Evolutionary conservation across 352 stramenopile genomes (phyloP).

Genomic region (Phytophthora colocasiae): DNA sequence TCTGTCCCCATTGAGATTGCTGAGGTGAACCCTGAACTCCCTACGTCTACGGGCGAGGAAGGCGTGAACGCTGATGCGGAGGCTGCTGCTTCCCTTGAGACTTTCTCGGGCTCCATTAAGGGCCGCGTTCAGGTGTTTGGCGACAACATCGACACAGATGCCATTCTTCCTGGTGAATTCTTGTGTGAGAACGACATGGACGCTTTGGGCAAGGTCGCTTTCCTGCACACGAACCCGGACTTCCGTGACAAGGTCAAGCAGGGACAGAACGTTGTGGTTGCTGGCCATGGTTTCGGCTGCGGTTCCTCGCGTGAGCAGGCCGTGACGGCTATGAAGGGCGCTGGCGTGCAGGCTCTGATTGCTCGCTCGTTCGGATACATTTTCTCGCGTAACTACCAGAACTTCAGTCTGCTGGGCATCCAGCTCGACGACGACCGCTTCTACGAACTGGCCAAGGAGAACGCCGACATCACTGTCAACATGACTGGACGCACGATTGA

Average conservation of each 20-base stretch:
- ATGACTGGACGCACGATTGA: constrained; percentile 86
- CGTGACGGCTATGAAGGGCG: constrained; percentile 83
- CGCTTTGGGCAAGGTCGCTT: constrained; percentile 83
- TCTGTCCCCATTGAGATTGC: constrained; percentile 47
- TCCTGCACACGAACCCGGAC: constrained; percentile 87
- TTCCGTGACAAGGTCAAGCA: constrained; percentile 82
- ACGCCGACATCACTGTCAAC: constrained; percentile 81
- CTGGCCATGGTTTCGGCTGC: constrained; percentile 83
- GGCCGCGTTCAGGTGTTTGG: constrained; percentile 83
- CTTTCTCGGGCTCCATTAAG: constrained; percentile 61
- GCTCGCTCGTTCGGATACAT: constrained; percentile 89
- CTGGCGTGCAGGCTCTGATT: constrained; percentile 83
- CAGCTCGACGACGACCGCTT: constrained; percentile 81
- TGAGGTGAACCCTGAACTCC: constrained; percentile 66
- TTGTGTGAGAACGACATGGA: constrained; percentile 89
- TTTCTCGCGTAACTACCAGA: constrained; percentile 90
- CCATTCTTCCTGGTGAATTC: constrained; percentile 85
- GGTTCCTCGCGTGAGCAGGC: constrained; percentile 88
- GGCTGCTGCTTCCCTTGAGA: constrained; percentile 46
- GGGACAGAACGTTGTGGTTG: constrained; percentile 80
- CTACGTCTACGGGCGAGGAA: constrained; percentile 13
- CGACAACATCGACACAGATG: constrained; percentile 92
- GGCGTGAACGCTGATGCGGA: constrained; percentile 30
- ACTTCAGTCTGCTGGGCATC: constrained; percentile 86
- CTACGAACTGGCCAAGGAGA: constrained; percentile 82